Percentiles rank a stretch among this genome's conserved stretches.
Evolutionary conservation across 805 yeast genomes (phyloP).

Genomic region (Candida multigemmis): DNA sequence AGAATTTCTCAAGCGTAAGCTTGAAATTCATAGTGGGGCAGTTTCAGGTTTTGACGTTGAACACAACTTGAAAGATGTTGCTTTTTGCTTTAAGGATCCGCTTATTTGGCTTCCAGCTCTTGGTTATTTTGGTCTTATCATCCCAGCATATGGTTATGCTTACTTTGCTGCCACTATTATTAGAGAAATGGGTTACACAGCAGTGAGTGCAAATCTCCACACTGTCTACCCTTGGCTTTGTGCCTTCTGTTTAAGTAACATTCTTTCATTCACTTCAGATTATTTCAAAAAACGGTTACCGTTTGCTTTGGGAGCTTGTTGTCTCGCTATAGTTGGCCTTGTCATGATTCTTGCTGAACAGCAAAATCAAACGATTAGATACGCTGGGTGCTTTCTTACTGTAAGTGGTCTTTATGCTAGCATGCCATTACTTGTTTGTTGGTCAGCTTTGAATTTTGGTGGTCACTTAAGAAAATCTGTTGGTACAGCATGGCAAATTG

Average conservation of each 20-base stretch:
- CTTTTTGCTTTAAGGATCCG: conserved; percentile 48
- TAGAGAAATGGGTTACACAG: conserved; percentile 51
- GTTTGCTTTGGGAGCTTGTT: conserved; percentile 20
- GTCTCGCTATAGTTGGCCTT: conserved; percentile 42
- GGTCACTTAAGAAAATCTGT: conserved; percentile 56
- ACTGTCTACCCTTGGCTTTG: conserved; percentile 82
- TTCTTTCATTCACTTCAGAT: conserved; percentile 58
- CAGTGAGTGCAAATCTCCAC: conserved; percentile 67
- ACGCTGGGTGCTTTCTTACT: conserved; percentile 55
- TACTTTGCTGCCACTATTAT: conserved; percentile 66
- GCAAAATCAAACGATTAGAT: conserved; percentile 30
- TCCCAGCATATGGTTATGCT: conserved; percentile 72
- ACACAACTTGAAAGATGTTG: conserved; percentile 36
- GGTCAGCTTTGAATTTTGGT: conserved; percentile 53
- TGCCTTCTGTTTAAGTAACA: conserved; percentile 61
- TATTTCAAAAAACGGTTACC: conserved; percentile 36
- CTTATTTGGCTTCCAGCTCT: conserved; percentile 49
- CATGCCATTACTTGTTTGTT: conserved; percentile 65
- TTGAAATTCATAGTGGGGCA: conserved; percentile 29
- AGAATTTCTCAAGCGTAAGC: conserved; percentile 48
- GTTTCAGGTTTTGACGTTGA: conserved; percentile 41
- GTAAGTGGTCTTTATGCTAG: conserved; percentile 53
- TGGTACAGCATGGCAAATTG: conserved; percentile 54
- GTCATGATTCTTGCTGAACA: conserved; percentile 43
- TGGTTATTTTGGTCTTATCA: conserved; percentile 54